Evolutionary conservation across 352 stramenopile species (phyloP), one percentile per base, ranked within the genome.

Genomic region (Lagenidium sp.): DNA sequence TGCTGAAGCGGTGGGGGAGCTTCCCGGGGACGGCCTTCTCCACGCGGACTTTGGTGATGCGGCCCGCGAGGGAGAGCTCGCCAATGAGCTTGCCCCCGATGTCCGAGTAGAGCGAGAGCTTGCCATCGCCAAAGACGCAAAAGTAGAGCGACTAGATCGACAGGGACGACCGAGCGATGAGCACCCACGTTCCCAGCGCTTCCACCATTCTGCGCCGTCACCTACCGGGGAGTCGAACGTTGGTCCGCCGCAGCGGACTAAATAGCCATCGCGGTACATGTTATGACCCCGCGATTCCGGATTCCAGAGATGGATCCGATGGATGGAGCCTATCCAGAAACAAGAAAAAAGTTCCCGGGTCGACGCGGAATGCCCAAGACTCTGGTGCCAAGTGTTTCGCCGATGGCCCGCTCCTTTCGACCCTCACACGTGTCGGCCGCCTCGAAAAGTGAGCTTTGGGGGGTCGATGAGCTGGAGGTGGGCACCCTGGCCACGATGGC

Each of bases 191-290:
- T 16, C 42, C 37, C 8, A 13, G 28, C 15, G 28, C 28, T 32
- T 32, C 15, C 8, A 15, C 8, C 15, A 8, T 8, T 32, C 28
- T 32, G 15, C 15, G 28, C 8, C 28, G 15, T 15, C 8, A 15
- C 8, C 28, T 15, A 32, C 28, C 28, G 15, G 15, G 28, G 15
- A 87, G 71, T 54, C 71, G 63, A 44, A 63, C 35, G 41, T 85
- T 28, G 53, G 61, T 19, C 55, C 60, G 1, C 63, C 68, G 32
- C 69, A 84, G 50, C 80, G 76, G 51, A 87, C 60, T 44, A 90
- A 59, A 39, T 85, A 90, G 44, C 77, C 77, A 50, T 90, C 77
- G 50, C 77, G 65, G 52, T 90, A 90, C 77, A 90, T 90, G 39
- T 28, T 47, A 21, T 15, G n/a, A n/a, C n/a, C n/a, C n/a, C n/a